Conservation (phyloP, 306 rosid species). For the Boehmeria nivea region DNA sequence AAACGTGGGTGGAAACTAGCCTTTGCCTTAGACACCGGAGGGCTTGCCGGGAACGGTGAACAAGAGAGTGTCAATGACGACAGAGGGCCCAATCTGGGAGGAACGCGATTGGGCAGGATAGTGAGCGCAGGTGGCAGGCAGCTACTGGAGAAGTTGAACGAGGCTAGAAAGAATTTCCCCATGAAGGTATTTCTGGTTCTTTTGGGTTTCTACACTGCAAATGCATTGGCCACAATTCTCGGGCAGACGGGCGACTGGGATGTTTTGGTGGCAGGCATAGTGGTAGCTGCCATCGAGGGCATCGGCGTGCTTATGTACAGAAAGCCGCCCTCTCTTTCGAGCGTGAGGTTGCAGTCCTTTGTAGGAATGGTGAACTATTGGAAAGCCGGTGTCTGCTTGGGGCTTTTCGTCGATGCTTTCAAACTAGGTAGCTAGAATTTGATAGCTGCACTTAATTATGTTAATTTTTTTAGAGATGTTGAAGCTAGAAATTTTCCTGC, state of each 20-base stretch:
- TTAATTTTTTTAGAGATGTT: slow-evolving; percentile 4
- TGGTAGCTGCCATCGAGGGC: slow-evolving; percentile 92
- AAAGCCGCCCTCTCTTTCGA: slow-evolving; percentile 49
- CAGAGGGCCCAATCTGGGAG: slow-evolving; percentile 45
- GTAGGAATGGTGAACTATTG: slow-evolving; percentile 73
- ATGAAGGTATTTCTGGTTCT: slow-evolving; percentile 85
- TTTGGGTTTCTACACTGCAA: slow-evolving; percentile 96
- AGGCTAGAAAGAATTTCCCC: slow-evolving; percentile 79
- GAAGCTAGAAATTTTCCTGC: background rate
- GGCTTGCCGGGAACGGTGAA: slow-evolving; percentile 55
- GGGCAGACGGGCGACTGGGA: slow-evolving; percentile 99
- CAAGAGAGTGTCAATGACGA: slow-evolving; percentile 49
- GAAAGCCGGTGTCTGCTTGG: slow-evolving; percentile 98
- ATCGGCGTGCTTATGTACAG: slow-evolving; percentile 85
- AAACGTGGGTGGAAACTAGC: slow-evolving; percentile 50
- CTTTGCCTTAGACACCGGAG: slow-evolving; percentile 82
- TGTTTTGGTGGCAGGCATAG: slow-evolving; percentile 91
- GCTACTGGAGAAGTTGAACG: slow-evolving; percentile 72
- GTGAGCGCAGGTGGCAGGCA: slow-evolving; percentile 76
- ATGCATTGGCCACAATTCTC: slow-evolving; percentile 91
- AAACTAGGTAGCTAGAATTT: slow-evolving; percentile 70
- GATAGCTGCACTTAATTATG: background rate
- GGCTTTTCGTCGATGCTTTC: slow-evolving; percentile 96
- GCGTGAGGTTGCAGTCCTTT: slow-evolving; percentile 66
- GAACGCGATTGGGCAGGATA: slow-evolving; percentile 90